phyloP scores from a whole-genome alignment of 2,329 filamentous ascomycete genomes.

The Botrytis fabae region DNA sequence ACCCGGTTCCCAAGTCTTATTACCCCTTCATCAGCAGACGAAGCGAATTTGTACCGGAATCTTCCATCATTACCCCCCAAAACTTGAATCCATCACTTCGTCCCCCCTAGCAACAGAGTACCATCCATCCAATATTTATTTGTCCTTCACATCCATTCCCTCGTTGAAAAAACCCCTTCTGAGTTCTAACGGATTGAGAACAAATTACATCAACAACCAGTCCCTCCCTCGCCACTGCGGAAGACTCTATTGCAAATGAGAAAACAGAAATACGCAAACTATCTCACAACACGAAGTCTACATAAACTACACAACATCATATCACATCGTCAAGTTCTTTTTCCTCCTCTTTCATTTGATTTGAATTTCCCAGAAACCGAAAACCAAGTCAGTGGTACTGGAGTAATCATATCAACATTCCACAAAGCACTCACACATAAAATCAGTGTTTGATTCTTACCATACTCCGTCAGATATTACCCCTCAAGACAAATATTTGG shows the following conservation, averaged over 20 bases:
- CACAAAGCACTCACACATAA: not conserved
- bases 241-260: not conserved
- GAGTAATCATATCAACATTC: not conserved
- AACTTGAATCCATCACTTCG: not conserved
- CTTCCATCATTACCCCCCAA: slow-evolving; percentile 4
- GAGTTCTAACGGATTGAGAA: not conserved
- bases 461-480: not conserved
- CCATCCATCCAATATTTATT: slow-evolving; percentile 19
- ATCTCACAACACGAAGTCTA: slow-evolving; percentile 15
- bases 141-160: not conserved
- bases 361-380: slow-evolving; percentile 10
- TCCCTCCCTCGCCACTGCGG: not conserved
- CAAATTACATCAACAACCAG: not conserved
- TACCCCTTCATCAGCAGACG: slow-evolving; percentile 23
- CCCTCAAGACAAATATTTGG: not conserved
- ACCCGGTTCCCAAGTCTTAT: not conserved
- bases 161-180: not conserved
- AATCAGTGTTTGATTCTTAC: not conserved
- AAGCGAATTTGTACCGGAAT: slow-evolving; percentile 9
- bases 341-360: slow-evolving; percentile 2
- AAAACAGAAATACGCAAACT: not conserved
- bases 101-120: slow-evolving; percentile 19
- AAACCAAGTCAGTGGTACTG: slow-evolving; percentile 22
- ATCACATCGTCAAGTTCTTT: not conserved
- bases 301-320: slow-evolving; percentile 18